Conservation (phyloP, 805 yeast genomes). For the Candida verbasci region DNA sequence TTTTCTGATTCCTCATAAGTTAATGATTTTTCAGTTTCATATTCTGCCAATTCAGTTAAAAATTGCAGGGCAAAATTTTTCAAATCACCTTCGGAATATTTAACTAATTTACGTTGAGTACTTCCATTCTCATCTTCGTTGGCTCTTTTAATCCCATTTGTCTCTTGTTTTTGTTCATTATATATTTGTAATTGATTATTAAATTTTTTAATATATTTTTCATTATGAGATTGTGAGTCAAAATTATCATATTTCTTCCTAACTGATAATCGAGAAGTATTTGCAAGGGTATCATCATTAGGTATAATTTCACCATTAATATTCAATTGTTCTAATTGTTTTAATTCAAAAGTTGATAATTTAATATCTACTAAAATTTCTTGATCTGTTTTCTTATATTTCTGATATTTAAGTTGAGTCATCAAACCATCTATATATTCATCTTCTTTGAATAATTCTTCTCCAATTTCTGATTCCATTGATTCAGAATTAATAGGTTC, state of each 20-base stretch:
- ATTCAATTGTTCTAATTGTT: neutral
- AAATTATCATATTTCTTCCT: slow-evolving; percentile 17
- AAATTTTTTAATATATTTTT: slow-evolving; percentile 15
- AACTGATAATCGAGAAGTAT: slow-evolving; percentile 17
- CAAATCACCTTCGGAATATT: slow-evolving; percentile 3
- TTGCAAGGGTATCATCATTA: neutral
- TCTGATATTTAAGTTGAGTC: slow-evolving; percentile 22
- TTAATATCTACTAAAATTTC: neutral
- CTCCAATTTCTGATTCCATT: slow-evolving; percentile 13
- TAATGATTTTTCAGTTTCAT: neutral
- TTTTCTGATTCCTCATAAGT: slow-evolving; percentile 3
- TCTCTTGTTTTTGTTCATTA: neutral
- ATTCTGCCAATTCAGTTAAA: slow-evolving; percentile 1
- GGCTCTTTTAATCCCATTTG: neutral
- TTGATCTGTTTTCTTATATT: slow-evolving; percentile 15
- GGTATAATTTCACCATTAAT: neutral
- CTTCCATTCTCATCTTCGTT: neutral
- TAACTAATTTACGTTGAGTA: neutral
- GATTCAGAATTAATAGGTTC: slow-evolving; percentile 8
- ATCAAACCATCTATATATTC: slow-evolving; percentile 22
- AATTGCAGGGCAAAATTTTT: neutral
- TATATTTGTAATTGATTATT: slow-evolving; percentile 8
- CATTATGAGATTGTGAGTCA: slow-evolving; percentile 15
- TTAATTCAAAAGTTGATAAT: neutral
- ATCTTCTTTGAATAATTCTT: slow-evolving; percentile 17